A percentile compares a stretch with the other conserved stretches of the same genome.
Conservation (phyloP, 352 stramenopile genomes). For the Globisporangium heterothallicum region DNA sequence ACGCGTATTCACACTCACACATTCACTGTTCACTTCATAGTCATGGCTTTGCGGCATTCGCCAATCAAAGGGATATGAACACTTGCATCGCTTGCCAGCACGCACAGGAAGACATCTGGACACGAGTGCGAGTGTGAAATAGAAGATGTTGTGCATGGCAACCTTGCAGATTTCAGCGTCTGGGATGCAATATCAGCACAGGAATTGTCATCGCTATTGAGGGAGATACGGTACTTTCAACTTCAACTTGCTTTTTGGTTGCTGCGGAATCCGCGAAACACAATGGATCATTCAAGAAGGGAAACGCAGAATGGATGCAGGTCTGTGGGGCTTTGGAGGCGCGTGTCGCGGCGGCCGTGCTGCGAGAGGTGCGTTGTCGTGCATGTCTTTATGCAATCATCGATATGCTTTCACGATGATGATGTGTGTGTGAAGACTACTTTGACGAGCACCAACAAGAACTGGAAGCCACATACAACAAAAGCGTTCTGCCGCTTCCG, state of each 20-base stretch:
- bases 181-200: background rate
- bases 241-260: conserved; percentile 11
- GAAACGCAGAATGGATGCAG: background rate
- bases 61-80: too few species aligned
- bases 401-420: background rate
- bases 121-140: background rate
- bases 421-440: background rate
- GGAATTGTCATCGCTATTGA: background rate
- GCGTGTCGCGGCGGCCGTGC: background rate
- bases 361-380: conserved; percentile 1
- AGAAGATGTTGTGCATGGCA: background rate
- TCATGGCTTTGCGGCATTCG: background rate
- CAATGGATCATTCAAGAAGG: background rate
- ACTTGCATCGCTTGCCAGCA: too few species aligned
- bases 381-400: background rate
- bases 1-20: background rate
- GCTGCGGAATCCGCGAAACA: conserved; percentile 5
- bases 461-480: background rate
- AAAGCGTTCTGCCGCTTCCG: background rate
- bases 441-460: conserved; percentile 2
- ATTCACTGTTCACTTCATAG: background rate
- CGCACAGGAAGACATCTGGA: too few species aligned
- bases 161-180: background rate
- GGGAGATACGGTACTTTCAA: conserved; percentile 10
- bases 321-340: conserved; percentile 7